Percentiles rank a stretch among this genome's conserved stretches.
Evolutionary conservation across 2,329 filamentous ascomycete species (phyloP).

Genomic region (Anisogramma anomala): DNA sequence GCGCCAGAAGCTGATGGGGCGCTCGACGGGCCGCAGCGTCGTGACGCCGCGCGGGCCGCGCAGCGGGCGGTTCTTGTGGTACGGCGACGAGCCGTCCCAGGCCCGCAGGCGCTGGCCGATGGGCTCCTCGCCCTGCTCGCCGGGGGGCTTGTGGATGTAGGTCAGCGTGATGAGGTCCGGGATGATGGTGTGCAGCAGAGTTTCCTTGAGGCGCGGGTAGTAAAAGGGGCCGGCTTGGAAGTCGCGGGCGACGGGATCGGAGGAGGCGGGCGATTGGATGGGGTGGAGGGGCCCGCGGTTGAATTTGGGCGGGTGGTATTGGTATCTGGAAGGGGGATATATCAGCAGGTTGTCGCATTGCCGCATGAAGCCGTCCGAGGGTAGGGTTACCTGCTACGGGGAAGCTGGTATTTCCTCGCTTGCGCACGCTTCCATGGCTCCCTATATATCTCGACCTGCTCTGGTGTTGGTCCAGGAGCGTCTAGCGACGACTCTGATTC

Average conservation of each 20-base stretch:
- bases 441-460: slow-evolving; percentile 29
- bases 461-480: slow-evolving; percentile 29
- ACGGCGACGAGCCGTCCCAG: slow-evolving; percentile 87
- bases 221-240: slow-evolving; percentile 89
- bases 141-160: slow-evolving; percentile 77
- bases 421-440: slow-evolving; percentile 26
- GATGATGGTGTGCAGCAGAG: slow-evolving; percentile 75
- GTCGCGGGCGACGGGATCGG: slow-evolving; percentile 76
- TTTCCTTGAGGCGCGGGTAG: slow-evolving; percentile 76
- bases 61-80: slow-evolving; percentile 81
- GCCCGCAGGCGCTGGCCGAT: slow-evolving; percentile 56
- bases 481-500: slow-evolving; percentile 39
- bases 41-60: slow-evolving; percentile 74
- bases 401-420: slow-evolving; percentile 29
- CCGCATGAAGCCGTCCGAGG: background rate
- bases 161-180: slow-evolving; percentile 79
- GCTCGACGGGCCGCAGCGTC: slow-evolving; percentile 58
- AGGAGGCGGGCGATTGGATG: slow-evolving; percentile 75
- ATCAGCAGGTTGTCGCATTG: slow-evolving; percentile 3
- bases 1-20: slow-evolving; percentile 68
- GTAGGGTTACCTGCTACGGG: slow-evolving; percentile 33
- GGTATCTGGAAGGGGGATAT: slow-evolving; percentile 60
- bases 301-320: slow-evolving; percentile 89
- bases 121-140: slow-evolving; percentile 42
- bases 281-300: slow-evolving; percentile 89